Evolutionary conservation across 2,329 filamentous ascomycete species (phyloP), one percentile per base, ranked within the genome.

Genomic region (Coleophoma cylindrospora): DNA sequence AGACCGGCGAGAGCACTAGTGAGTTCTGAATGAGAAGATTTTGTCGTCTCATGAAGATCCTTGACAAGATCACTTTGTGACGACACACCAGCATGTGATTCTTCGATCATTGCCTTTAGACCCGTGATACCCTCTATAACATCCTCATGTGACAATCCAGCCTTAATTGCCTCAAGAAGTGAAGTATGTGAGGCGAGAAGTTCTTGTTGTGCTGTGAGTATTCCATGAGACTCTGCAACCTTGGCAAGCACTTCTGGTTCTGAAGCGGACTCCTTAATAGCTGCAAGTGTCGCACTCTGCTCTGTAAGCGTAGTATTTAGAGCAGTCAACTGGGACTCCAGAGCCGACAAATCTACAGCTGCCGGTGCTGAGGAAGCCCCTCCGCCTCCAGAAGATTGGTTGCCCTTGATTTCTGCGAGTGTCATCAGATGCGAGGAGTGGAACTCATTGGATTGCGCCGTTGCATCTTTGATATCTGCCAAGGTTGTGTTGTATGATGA

Each of bases 21-120:
- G 37, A 64, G 52, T 7, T 54, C 52, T 0, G 57, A 58, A 43
- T 61, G 54, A 0, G 56, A 53, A 10, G 47, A 50, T 40, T 58
- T 61, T 3, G 56, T 55, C 10, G 56, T 50, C 13, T 56, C 49
- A 19, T 62, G 59, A 5, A 62, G 51, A 14, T 58, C 57, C 27
- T 54, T 63, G 4, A 62, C 51, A 0, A 58, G 19, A 6, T 45
- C 51, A 4, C 52, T 47, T 34, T 60, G 54, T 4, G 45, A 53
- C 11, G 43, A 52, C 14, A 61, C 48, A 12, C 53, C 57, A 2
- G 54, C 47, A 47, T 59, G 58, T 9, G 55, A 61, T 14, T 61
- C 59, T 33, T 54, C 53, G 3, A 64, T 22, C 12, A 57, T 50
- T 3, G 52, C 37, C 44, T 58, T 63, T 19, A 63, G 44, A n/a